phyloP scores from a whole-genome alignment of 73 alveolate genomes.

The Chromera velia region DNA sequence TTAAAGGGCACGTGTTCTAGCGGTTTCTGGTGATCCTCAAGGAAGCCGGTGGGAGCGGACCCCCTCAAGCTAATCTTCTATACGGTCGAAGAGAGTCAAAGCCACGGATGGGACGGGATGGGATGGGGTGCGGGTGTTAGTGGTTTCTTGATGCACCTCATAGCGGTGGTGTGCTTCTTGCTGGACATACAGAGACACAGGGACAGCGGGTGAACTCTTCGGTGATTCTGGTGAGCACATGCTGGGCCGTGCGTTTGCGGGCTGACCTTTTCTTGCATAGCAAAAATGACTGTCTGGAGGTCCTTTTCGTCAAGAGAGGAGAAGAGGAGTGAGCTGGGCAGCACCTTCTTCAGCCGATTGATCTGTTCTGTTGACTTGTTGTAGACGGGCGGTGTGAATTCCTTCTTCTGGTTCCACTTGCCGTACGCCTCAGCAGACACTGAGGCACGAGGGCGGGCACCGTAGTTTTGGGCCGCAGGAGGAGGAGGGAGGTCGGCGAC shows the following conservation, averaged over 20 bases:
- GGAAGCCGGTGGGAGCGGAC: no score
- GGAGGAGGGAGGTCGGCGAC: neutral
- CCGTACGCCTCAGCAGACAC: constrained; percentile 44
- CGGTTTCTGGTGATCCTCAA: no score
- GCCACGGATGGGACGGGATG: no score
- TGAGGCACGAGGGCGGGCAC: neutral
- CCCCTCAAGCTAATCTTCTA: no score
- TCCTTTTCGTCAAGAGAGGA: constrained; percentile 31
- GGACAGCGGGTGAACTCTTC: neutral
- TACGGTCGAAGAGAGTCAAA: no score
- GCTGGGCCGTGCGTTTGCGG: neutral
- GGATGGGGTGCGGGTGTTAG: no score
- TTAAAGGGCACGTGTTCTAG: no score
- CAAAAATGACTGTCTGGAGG: constrained; percentile 72
- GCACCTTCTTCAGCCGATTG: neutral
- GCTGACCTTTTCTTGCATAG: constrained; percentile 84
- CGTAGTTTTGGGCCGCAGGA: neutral
- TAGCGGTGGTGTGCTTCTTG: neutral
- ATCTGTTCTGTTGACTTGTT: neutral
- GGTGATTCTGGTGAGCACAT: neutral
- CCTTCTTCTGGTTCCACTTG: constrained; percentile 32
- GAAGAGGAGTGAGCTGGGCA: neutral
- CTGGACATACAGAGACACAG: neutral
- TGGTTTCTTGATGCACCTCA: no score
- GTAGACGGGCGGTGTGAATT: constrained; percentile 28